Base-by-base conservation (phyloP, 139 green algal genomes). In the Nannochloris sp. region DNA sequence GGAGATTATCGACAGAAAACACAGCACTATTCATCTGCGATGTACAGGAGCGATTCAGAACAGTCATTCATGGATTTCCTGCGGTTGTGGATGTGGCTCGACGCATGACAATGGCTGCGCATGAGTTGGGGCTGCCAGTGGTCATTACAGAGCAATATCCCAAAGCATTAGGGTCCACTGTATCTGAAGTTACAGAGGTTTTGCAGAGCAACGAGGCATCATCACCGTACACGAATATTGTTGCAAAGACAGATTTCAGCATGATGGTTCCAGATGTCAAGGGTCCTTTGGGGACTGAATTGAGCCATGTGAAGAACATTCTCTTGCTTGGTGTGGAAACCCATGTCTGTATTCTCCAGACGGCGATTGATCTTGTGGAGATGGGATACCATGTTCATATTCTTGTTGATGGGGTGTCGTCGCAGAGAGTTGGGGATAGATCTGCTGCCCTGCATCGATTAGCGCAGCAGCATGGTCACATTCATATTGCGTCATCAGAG, bases 271-370 rank as follows among this genome's bases (percentile, higher is more conserved):
- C 66, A 15, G 76, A 87, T 9, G 64, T 87, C 8, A 46, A 68
- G 15, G 50, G 25, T 4, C 59, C 49, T 12, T 54, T 82, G 7
- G 44, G 66, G 29, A 19, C 57, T 27, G 57, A 68, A 46, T 7
- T 18, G 23, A 48, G 59, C 0, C 51, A 48, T 11, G 64, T 85
- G 14, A 76, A 74, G 48, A 77, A 86, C 67, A 73, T 93, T 31
- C 29, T 96, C 29, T 60, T 96, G 54, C 55, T 83, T 14, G 90
- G 90, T 15, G 88, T 96, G 16, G 89, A 96, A 71, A 70, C 84
- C 11, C 90, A 96, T 67, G 90, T 96, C 63, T 96, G 90, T 59
- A 84, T 96, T 21, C 68, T 93, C 25, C 89, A 96, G 70, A 96
- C 90, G 5, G 58, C 75, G 19, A 56, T 89, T 40, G 81, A 91